Evolutionary conservation across 225 moss, liverwort and hornwort genomes (phyloP), one percentile per base, ranked within the genome.

Genomic region (Ulota crispa): DNA sequence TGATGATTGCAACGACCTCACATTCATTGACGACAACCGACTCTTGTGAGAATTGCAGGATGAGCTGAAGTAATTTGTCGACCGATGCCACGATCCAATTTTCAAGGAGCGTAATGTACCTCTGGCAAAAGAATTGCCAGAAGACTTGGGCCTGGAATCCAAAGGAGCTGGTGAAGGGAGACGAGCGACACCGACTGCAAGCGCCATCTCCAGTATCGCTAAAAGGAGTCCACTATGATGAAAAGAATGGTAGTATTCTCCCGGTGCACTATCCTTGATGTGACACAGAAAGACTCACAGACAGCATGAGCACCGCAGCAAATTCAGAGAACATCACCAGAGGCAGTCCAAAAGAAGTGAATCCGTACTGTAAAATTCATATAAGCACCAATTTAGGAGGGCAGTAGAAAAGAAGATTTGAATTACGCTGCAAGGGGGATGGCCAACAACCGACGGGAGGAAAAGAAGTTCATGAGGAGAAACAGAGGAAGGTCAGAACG

Each of bases 1-100:
- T 28, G 78, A 55, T 73, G 81, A 73, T 63, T 77, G 76, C 80
- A 59, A 80, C 28, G 78, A 71, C 78, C 83, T 87, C 75, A 75
- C 66, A 56, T 63, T 78, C 47, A 72, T 78, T 66, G 47, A 80
- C 41, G 71, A 43, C 19, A 73, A 26, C 47, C 64, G 69, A 63
- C 26, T 82, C 77, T 65, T 83, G 4, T n/a, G 43, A 72, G 57
- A n/a, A 79, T 63, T 64, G 24, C 30, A 24, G 31, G 62, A 70
- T 52, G 70, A 63, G 64, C 30, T 69, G 8, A 47, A 64, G 52
- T 21, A 64, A 34, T 68, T 68, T 18, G 53, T 52, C 31, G 64
- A 61, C 28, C 64, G 80, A 69, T 63, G 56, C 70, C 73, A 71
- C 10, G 70, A 70, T 39, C 53, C 72, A 50, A 65, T 76, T 60